phyloP scores from a whole-genome alignment of 306 rosid species.

The Arachis hypogaea region DNA sequence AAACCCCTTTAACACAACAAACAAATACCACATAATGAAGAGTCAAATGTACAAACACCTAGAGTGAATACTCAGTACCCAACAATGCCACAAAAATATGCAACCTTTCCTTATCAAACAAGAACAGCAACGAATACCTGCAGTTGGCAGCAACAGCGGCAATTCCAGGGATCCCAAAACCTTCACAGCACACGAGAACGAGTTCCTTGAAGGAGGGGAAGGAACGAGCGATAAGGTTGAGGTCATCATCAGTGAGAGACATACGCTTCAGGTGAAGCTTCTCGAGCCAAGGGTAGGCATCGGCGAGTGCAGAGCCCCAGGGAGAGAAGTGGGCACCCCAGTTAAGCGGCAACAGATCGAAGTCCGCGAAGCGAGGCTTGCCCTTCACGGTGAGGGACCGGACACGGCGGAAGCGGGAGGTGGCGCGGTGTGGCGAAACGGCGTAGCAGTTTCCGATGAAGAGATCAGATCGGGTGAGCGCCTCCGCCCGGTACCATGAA shows the following conservation, averaged over 20 bases:
- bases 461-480: constrained; percentile 86
- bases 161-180: constrained; percentile 72
- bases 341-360: constrained; percentile 73
- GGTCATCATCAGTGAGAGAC: constrained; percentile 70
- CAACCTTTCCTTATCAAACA: neutral
- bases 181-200: constrained; percentile 73
- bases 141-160: constrained; percentile 66
- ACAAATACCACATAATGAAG: neutral
- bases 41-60: neutral
- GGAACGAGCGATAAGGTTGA: constrained; percentile 51
- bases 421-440: constrained; percentile 66
- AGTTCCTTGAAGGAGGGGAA: constrained; percentile 66
- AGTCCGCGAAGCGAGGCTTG: constrained; percentile 88
- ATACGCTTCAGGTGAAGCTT: constrained; percentile 76
- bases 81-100: constrained; percentile 12
- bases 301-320: constrained; percentile 60
- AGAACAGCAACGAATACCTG: constrained; percentile 45
- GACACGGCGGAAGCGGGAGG: constrained; percentile 58
- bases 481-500: constrained; percentile 81
- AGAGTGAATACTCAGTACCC: neutral
- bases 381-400: constrained; percentile 71
- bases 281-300: constrained; percentile 75
- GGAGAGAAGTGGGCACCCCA: constrained; percentile 89
- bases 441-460: constrained; percentile 87
- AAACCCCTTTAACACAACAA: neutral